Evolutionary conservation across 306 rosid genomes (phyloP).

Genomic region (Castanea sativa): DNA sequence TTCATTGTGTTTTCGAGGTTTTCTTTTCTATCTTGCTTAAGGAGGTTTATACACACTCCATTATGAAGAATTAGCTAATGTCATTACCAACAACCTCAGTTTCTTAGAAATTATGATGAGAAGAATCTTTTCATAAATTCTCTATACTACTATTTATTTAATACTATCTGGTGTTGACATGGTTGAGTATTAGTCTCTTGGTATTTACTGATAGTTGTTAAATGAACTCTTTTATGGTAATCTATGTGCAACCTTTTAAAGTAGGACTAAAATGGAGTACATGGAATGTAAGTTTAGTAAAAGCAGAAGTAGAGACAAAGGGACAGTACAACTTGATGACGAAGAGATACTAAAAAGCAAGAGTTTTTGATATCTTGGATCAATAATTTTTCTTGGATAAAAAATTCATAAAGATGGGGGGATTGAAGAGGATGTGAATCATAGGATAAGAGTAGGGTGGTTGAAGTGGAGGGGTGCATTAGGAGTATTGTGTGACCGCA

Average conservation of each 20-base stretch:
- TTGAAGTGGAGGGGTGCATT: no score
- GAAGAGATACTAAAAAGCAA: no score
- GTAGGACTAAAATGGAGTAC: no score
- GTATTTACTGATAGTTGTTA: not conserved
- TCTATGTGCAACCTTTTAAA: not conserved
- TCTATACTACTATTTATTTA: not conserved
- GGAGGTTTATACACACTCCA: not conserved
- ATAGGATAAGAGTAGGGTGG: no score
- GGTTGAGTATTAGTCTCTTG: not conserved
- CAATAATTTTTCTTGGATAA: no score
- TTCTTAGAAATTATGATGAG: not conserved
- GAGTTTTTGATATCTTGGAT: no score
- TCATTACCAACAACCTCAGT: not conserved
- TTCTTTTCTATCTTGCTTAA: not conserved
- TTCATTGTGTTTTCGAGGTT: constrained; percentile 16
- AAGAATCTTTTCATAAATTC: not conserved
- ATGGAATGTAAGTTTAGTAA: no score
- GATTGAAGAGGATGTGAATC: no score
- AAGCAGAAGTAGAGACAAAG: no score
- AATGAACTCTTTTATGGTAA: not conserved
- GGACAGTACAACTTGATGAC: no score
- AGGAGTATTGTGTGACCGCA: no score
- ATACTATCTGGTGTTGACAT: not conserved
- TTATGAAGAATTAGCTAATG: not conserved
- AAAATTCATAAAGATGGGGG: no score